phyloP scores from a whole-genome alignment of 305 asterid species.

The Rubia tinctorum region DNA sequence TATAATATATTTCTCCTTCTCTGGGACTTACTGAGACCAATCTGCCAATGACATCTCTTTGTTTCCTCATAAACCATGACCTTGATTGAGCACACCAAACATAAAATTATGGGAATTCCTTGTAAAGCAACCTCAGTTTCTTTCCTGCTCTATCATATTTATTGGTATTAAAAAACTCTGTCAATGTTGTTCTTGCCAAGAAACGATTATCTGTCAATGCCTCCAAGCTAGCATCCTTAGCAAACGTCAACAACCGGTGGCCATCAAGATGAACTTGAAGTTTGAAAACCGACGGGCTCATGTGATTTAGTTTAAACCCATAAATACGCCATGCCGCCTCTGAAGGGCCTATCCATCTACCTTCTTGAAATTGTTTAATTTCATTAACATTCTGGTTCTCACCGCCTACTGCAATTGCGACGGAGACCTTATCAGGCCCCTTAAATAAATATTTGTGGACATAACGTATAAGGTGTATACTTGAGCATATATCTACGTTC shows the following conservation, averaged over 20 bases:
- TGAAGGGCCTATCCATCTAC: neutral
- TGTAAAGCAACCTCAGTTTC: neutral
- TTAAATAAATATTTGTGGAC: neutral
- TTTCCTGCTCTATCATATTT: neutral
- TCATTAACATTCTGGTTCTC: neutral
- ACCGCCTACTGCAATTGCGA: rapidly evolving
- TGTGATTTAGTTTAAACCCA: neutral
- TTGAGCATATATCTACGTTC: neutral
- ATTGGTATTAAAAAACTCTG: neutral
- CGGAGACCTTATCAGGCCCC: neutral
- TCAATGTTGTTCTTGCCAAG: neutral
- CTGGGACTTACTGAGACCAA: neutral
- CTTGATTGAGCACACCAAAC: neutral
- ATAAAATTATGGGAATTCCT: neutral
- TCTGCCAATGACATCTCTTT: neutral
- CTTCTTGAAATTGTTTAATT: neutral
- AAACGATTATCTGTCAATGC: neutral
- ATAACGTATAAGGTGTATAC: neutral
- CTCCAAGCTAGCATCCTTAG: neutral
- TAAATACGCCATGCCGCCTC: neutral
- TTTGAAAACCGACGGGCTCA: neutral
- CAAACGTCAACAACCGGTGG: neutral
- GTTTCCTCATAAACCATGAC: neutral
- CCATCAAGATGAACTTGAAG: neutral
- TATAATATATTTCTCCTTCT: slow-evolving; percentile 7